Evolutionary conservation across 495 filamentous ascomycete genomes (phyloP), one percentile per base, ranked within the genome.

Genomic region (Trichoderma gamsii): DNA sequence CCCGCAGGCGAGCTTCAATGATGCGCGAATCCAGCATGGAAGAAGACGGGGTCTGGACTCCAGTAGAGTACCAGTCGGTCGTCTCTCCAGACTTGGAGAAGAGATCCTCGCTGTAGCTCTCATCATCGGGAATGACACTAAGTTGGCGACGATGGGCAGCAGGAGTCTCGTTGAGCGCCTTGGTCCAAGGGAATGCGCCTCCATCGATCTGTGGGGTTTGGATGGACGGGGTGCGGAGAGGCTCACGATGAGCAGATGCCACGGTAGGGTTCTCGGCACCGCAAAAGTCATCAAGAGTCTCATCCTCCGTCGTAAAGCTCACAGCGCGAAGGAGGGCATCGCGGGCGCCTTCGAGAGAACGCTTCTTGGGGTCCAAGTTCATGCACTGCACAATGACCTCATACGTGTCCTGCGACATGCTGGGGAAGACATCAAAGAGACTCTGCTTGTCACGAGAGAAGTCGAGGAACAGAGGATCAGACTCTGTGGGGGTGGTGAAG

Each of bases 351-450:
- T 82, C 81, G 49, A 99, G 81, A 15, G 92, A 97, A 63, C 95
- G 89, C 83, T 92, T 97, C 70, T 84, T 83, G 13, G 95, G 96
- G 78, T 98, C 93, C 71, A 98, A 80, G 70, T 91, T 89, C 83
- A 99, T 83, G 73, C 92, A 92, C 74, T 93, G 85, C 38, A 88
- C 84, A 77, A 99, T 85, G 70, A 98, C 92, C 77, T 96, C 92
- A 74, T 90, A 99, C 0, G 95, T 97, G 74, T 99, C 95, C 75
- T 96, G 92, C 68, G 94, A 97, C 92, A 99, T 94, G 76, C 92
- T 96, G 35, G 95, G 92, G 78, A 99, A 99, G 73, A 98, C 92
- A 78, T 99, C 95, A 79, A 98, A 98, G 35, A 99, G 86, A 13
- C 92, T 95, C 77, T 98, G 92, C 74, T 89, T 89, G 81, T 98